Conservation (phyloP, 768 basidiomycete species). For the Mrakia gelida region DNA sequence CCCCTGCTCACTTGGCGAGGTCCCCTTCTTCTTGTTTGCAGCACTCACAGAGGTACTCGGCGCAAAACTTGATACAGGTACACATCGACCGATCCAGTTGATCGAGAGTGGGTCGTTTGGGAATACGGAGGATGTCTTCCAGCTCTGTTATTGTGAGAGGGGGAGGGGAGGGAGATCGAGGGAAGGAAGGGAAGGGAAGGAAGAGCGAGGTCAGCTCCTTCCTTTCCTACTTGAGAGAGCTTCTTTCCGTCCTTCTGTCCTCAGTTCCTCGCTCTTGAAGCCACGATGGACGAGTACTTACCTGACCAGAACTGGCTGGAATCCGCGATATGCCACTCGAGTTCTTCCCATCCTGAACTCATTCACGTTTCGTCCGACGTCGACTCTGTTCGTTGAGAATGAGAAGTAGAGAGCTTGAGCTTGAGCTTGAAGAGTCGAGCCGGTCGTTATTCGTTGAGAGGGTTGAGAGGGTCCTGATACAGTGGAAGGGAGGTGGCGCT, state of each 20-base stretch:
- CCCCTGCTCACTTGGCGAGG: background rate
- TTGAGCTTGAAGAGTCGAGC: no score
- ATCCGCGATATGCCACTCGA: background rate
- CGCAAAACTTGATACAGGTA: conserved; percentile 71
- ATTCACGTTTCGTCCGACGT: background rate
- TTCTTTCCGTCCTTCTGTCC: background rate
- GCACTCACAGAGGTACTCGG: conserved; percentile 77
- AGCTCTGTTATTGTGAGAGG: conserved; percentile 74
- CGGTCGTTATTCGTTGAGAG: no score
- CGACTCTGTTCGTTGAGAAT: no score
- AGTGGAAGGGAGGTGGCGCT: no score
- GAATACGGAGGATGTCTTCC: conserved; percentile 71
- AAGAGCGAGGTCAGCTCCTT: background rate
- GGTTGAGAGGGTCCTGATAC: no score
- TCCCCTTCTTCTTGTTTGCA: background rate
- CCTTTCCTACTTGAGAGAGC: background rate
- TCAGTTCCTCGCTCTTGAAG: background rate
- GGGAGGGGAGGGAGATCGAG: background rate
- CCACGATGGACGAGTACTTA: background rate
- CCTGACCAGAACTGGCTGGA: background rate
- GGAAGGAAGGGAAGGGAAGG: background rate
- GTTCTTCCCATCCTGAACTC: background rate
- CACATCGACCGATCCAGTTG: conserved; percentile 72
- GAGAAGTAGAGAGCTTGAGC: no score
- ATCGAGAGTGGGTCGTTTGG: conserved; percentile 61